phyloP scores from a whole-genome alignment of 73 alveolate genomes.

The Blepharisma japonicum region DNA sequence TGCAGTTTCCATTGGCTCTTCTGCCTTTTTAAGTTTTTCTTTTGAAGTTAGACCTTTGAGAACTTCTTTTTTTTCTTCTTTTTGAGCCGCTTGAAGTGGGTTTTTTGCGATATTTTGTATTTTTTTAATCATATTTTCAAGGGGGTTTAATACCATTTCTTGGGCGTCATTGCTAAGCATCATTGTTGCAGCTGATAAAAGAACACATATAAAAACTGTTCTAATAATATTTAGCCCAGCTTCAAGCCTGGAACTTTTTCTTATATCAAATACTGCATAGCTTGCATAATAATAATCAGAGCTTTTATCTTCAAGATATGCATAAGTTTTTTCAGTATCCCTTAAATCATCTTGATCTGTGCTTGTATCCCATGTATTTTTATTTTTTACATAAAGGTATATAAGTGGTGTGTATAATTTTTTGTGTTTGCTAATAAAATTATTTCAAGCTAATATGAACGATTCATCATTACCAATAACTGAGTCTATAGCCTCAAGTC shows the following conservation, averaged over 20 bases:
- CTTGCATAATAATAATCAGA: background rate
- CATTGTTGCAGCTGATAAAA: slow-evolving; percentile 42
- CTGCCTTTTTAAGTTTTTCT: slow-evolving; percentile 18
- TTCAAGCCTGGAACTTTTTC: background rate
- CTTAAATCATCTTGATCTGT: slow-evolving; percentile 14
- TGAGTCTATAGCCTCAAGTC: slow-evolving; percentile 27
- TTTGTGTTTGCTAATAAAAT: slow-evolving; percentile 1
- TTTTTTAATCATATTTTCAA: slow-evolving; percentile 46
- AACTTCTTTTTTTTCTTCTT: slow-evolving; percentile 45
- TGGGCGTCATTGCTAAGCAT: slow-evolving; percentile 36
- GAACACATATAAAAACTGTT: slow-evolving; percentile 47
- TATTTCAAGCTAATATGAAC: background rate
- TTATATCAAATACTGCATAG: background rate
- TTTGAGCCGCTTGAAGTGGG: slow-evolving; percentile 57
- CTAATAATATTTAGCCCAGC: slow-evolving; percentile 44
- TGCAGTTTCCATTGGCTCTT: slow-evolving; percentile 70
- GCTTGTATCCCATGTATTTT: background rate
- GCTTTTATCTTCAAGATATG: background rate
- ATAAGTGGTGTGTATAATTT: background rate
- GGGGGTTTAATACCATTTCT: slow-evolving; percentile 46
- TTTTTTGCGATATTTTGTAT: slow-evolving; percentile 42
- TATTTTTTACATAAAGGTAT: background rate
- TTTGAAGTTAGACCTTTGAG: background rate
- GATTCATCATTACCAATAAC: background rate
- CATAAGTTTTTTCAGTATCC: slow-evolving; percentile 1